Evolutionary conservation across 2,329 filamentous ascomycete species (phyloP).

Genomic region (Cercospora sp.): DNA sequence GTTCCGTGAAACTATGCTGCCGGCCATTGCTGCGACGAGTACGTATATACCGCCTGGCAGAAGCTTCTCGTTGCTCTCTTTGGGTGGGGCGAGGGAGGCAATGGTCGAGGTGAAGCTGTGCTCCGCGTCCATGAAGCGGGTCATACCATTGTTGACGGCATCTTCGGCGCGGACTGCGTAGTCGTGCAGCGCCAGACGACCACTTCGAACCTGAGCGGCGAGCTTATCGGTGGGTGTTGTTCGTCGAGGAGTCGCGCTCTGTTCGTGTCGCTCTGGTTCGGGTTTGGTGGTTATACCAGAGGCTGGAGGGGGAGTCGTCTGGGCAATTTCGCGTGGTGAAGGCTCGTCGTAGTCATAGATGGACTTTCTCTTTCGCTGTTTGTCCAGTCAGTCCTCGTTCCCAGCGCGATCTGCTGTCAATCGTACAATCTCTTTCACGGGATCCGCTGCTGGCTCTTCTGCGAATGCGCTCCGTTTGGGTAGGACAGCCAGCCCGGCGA

Average conservation of each 20-base stretch:
- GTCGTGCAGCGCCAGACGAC: slow-evolving; percentile 75
- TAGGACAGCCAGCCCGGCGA: slow-evolving; percentile 49
- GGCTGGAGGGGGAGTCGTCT: slow-evolving; percentile 41
- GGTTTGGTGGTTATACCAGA: slow-evolving; percentile 38
- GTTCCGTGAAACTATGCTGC: slow-evolving; percentile 85
- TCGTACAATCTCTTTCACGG: slow-evolving; percentile 34
- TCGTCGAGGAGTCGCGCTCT: slow-evolving; percentile 26
- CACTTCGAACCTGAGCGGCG: slow-evolving; percentile 75
- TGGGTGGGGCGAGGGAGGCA: slow-evolving; percentile 81
- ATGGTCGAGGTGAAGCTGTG: slow-evolving; percentile 86
- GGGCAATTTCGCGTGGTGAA: slow-evolving; percentile 40
- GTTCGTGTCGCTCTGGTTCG: slow-evolving; percentile 33
- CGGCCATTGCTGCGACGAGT: slow-evolving; percentile 90
- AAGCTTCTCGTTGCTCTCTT: slow-evolving; percentile 81
- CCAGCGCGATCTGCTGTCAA: not conserved
- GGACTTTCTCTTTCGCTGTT: slow-evolving; percentile 52
- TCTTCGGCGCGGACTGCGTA: slow-evolving; percentile 75
- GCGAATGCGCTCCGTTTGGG: slow-evolving; percentile 51
- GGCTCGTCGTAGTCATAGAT: slow-evolving; percentile 68
- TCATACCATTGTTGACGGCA: slow-evolving; percentile 77
- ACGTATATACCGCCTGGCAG: slow-evolving; percentile 91
- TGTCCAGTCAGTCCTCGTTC: slow-evolving; percentile 14
- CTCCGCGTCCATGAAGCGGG: slow-evolving; percentile 79
- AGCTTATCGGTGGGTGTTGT: slow-evolving; percentile 89
- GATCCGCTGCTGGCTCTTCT: slow-evolving; percentile 45